A percentile compares a stretch with the other conserved stretches of the same genome.
Evolutionary conservation across 192 early-diverging fungal species (phyloP).

Genomic region (Backusella tuberculispora): DNA sequence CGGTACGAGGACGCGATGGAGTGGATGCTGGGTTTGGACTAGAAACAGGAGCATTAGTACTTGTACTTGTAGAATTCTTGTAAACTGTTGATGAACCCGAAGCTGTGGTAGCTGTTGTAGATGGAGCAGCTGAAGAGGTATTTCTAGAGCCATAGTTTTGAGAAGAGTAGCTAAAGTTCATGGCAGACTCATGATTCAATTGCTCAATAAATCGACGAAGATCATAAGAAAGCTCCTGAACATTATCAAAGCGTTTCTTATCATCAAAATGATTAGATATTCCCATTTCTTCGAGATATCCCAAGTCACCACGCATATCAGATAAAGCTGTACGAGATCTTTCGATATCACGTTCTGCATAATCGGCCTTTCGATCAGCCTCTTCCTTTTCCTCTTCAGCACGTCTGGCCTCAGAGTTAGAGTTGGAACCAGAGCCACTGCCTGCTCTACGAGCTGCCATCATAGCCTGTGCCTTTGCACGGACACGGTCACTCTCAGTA

Average conservation of each 20-base stretch:
- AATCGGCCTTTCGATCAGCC: conserved; percentile 44
- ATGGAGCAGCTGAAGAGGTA: conserved; percentile 1
- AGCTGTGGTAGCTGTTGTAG: not conserved
- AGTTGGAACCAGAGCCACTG: conserved; percentile 33
- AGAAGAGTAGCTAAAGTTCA: not conserved
- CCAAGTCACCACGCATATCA: conserved; percentile 42
- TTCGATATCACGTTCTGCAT: conserved; percentile 48
- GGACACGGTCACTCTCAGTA: conserved; percentile 56
- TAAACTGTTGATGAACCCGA: not conserved
- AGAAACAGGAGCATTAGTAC: not conserved
- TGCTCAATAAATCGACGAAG: conserved; percentile 53
- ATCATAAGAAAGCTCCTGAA: conserved; percentile 49
- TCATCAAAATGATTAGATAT: conserved; percentile 17
- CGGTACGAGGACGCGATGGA: conserved; percentile 35
- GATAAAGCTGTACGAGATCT: conserved; percentile 44
- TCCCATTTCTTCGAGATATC: conserved; percentile 25
- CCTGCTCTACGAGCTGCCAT: conserved; percentile 54
- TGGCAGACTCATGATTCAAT: conserved; percentile 33
- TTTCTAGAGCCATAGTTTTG: not conserved
- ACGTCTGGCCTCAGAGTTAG: conserved; percentile 21
- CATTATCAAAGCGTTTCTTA: conserved; percentile 45
- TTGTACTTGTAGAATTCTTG: not conserved
- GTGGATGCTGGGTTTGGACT: conserved; percentile 17
- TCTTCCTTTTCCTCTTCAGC: conserved; percentile 55
- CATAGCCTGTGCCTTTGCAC: conserved; percentile 59